Percentiles rank a stretch among this genome's conserved stretches.
Evolutionary conservation across 768 basidiomycete species (phyloP).

Genomic region (Hirschioporus abietinus): DNA sequence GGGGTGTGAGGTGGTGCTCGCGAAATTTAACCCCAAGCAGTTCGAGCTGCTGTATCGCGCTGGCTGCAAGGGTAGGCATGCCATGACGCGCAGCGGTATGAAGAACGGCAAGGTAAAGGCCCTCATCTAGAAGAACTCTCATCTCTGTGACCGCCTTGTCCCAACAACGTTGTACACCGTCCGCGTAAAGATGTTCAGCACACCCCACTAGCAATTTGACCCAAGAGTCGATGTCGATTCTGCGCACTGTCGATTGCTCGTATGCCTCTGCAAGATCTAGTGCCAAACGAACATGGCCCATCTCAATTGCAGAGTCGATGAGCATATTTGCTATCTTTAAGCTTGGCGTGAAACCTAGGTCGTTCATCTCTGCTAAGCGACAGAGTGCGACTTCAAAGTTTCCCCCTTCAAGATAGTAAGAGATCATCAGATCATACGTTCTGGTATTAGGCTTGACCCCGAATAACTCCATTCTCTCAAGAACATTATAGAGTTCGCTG

Average conservation of each 20-base stretch:
- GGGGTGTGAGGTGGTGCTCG: constrained; percentile 74
- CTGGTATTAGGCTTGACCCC: constrained; percentile 43
- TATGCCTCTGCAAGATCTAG: constrained; percentile 62
- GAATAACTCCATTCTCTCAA: constrained; percentile 51
- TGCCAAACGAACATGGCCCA: constrained; percentile 59
- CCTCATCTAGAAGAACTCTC: constrained; percentile 64
- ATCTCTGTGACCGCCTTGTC: constrained; percentile 45
- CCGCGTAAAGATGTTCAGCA: constrained; percentile 36
- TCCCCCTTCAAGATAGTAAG: constrained; percentile 35
- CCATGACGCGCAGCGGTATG: constrained; percentile 71
- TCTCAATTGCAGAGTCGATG: constrained; percentile 47
- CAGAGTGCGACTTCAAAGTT: constrained; percentile 67
- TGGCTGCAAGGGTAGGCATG: constrained; percentile 61
- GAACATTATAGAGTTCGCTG: constrained; percentile 30
- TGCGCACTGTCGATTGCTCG: constrained; percentile 49
- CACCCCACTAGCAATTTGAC: constrained; percentile 44
- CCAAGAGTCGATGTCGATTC: constrained; percentile 55
- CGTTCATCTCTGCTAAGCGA: constrained; percentile 54
- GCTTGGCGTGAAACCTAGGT: constrained; percentile 43
- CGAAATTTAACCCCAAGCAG: constrained; percentile 39
- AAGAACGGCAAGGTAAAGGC: constrained; percentile 62
- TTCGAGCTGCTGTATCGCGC: constrained; percentile 55
- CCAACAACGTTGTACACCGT: constrained; percentile 67
- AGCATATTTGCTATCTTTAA: constrained; percentile 45
- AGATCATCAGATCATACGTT: constrained; percentile 52